A percentile compares a stretch with the other conserved stretches of the same genome.
These are phyloP conservation scores for Trichoderma sp. DNA, from an alignment of 2,329 filamentous ascomycete species.

Conservation along the genomic window DNA sequence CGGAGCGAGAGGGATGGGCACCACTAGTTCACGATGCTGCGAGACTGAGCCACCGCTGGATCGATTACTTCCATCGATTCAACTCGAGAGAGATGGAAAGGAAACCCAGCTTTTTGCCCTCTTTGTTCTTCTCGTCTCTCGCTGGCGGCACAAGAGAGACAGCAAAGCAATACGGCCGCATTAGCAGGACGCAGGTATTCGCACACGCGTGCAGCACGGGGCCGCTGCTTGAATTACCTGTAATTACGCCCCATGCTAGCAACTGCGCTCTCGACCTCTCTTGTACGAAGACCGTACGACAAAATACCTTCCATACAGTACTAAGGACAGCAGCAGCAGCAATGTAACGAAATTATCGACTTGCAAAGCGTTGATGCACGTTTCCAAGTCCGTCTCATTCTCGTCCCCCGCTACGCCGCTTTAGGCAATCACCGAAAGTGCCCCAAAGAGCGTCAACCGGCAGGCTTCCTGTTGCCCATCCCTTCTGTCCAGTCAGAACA, in stretches of 20 bases:
- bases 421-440: conserved; percentile 24
- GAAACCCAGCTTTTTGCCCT: neutral
- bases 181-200: neutral
- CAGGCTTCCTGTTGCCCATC: too few relatives aligned
- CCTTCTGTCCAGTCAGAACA: neutral
- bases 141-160: neutral
- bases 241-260: too few relatives aligned
- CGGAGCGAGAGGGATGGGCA: neutral
- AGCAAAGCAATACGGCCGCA: conserved; percentile 6
- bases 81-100: neutral
- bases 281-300: neutral
- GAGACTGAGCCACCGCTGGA: conserved; percentile 21
- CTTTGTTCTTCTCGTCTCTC: too few relatives aligned
- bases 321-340: neutral
- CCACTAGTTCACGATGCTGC: conserved; percentile 8
- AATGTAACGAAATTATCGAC: neutral
- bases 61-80: neutral
- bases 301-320: neutral
- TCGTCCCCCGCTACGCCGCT: neutral
- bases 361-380: neutral
- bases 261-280: too few relatives aligned
- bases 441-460: neutral
- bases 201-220: neutral
- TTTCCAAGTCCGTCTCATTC: neutral
- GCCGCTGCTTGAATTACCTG: too few relatives aligned